phyloP scores from a whole-genome alignment of 2,329 filamentous ascomycete species.

The Phialemoniopsis sp. region DNA sequence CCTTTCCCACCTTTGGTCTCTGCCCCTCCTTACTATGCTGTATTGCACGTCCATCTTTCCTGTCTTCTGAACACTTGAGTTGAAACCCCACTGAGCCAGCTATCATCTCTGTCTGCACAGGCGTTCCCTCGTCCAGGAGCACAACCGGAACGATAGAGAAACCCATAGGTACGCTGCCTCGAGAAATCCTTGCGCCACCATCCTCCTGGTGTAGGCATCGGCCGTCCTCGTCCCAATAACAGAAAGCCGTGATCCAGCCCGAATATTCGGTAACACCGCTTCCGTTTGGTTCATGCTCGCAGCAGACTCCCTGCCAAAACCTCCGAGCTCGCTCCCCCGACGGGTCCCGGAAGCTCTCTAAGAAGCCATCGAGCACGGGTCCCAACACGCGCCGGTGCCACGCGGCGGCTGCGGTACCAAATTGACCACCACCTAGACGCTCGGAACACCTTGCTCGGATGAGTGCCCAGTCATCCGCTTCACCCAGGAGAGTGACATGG shows the following conservation, averaged over 20 bases:
- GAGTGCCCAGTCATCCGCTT: conserved; percentile 36
- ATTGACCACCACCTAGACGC: conserved; percentile 4
- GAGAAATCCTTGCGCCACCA: conserved; percentile 9
- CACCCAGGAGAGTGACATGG: conserved; percentile 45
- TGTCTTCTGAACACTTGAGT: conserved; percentile 10
- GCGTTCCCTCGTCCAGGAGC: conserved; percentile 16
- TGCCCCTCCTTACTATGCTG: conserved; percentile 5
- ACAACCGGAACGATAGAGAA: conserved; percentile 20
- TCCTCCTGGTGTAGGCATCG: conserved; percentile 28
- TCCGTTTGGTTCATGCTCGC: conserved; percentile 18
- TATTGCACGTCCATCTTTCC: not conserved
- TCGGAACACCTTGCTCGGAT: conserved; percentile 9
- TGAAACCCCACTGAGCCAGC: conserved; percentile 20
- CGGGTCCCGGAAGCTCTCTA: conserved; percentile 19
- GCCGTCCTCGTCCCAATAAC: conserved; percentile 22
- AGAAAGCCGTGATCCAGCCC: conserved; percentile 27
- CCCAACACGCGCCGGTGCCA: conserved; percentile 12
- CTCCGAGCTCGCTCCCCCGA: conserved; percentile 6
- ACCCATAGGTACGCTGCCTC: conserved; percentile 19
- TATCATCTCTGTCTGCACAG: conserved; percentile 20
- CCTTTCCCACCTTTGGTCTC: conserved; percentile 1
- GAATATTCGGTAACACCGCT: conserved; percentile 20
- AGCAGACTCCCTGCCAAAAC: conserved; percentile 22
- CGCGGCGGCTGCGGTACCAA: conserved; percentile 5
- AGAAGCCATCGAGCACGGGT: conserved; percentile 18